Base-by-base conservation (phyloP, 192 early-diverging fungal genomes). In the Neocallimastix lanati region DNA sequence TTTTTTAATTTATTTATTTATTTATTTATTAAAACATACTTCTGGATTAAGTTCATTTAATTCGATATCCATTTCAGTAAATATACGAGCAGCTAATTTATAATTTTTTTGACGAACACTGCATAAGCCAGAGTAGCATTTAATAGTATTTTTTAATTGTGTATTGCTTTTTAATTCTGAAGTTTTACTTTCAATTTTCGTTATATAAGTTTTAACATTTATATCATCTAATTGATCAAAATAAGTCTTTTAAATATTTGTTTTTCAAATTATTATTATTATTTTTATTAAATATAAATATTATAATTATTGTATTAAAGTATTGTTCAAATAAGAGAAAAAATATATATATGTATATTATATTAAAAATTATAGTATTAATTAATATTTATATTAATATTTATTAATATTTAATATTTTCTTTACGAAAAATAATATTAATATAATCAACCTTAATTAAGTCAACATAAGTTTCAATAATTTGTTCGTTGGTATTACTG, bases 381-480 rank as follows among this genome's bases (percentile, higher is more conserved):
- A 33, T 6, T 33, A 33, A 33, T 33, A 6, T 33, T 33, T 33
- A 33, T 33, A 33, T 6, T 33, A 33, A 11, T 6, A 6, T 37
- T 37, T 37, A 37, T 14, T 37, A 37, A 37, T 12, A 37, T 37
- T 37, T 37, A 37, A 37, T 37, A 33, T 33, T 33, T n/a, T n/a
- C n/a, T n/a, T n/a, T n/a, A n/a, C n/a, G n/a, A n/a, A n/a, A n/a
- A n/a, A n/a, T 35, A 35, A 7, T 35, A 35, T 35, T 14, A 38
- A 14, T 14, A 14, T 14, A 14, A 38, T 12, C 14, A 13, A 93
- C 93, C 85, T 93, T 90, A 82, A 94, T 92, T 28, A 93, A 88
- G 81, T 92, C 92, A 80, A 95, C 83, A 78, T 91, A 93, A 87
- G 94, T 91, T 76, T 95, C 94, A 29, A 95, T 81, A 21, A 94